phyloP scores from a whole-genome alignment of 2,329 filamentous ascomycete species.

The Aspergillus sp. region DNA sequence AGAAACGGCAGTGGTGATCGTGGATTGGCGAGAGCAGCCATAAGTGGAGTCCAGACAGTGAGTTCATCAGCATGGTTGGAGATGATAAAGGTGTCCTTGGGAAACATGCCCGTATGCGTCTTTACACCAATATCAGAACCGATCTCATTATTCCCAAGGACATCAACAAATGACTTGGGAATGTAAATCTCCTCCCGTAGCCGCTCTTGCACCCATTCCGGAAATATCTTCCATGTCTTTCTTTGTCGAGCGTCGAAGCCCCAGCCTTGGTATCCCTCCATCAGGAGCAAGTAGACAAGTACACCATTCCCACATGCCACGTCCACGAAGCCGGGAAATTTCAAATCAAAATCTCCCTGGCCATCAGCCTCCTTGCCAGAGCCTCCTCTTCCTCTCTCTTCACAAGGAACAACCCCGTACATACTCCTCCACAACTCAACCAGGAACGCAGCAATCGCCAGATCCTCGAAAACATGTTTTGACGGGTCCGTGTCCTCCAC shows the following conservation, averaged over 20 bases:
- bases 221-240: slow-evolving; percentile 77
- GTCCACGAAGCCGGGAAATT: slow-evolving; percentile 86
- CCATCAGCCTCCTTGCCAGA: slow-evolving; percentile 11
- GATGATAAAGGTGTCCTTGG: slow-evolving; percentile 74
- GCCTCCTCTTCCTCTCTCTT: slow-evolving; percentile 8
- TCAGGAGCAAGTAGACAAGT: slow-evolving; percentile 69
- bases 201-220: slow-evolving; percentile 37
- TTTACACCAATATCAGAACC: slow-evolving; percentile 11
- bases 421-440: slow-evolving; percentile 85
- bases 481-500: slow-evolving; percentile 75
- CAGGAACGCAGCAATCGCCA: slow-evolving; percentile 82
- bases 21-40: slow-evolving; percentile 54
- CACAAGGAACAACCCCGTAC: slow-evolving; percentile 46
- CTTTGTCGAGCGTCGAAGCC: slow-evolving; percentile 84
- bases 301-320: slow-evolving; percentile 94
- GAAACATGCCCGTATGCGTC: slow-evolving; percentile 55
- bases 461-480: slow-evolving; percentile 93
- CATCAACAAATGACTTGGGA: slow-evolving; percentile 42
- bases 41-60: slow-evolving; percentile 87
- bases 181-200: slow-evolving; percentile 55
- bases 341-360: slow-evolving; percentile 6
- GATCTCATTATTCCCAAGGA: slow-evolving; percentile 2
- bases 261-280: slow-evolving; percentile 76
- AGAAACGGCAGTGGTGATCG: slow-evolving; percentile 69
- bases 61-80: slow-evolving; percentile 97